phyloP scores from a whole-genome alignment of 78 protist species.

The Dictyostelium brefeldianum region DNA sequence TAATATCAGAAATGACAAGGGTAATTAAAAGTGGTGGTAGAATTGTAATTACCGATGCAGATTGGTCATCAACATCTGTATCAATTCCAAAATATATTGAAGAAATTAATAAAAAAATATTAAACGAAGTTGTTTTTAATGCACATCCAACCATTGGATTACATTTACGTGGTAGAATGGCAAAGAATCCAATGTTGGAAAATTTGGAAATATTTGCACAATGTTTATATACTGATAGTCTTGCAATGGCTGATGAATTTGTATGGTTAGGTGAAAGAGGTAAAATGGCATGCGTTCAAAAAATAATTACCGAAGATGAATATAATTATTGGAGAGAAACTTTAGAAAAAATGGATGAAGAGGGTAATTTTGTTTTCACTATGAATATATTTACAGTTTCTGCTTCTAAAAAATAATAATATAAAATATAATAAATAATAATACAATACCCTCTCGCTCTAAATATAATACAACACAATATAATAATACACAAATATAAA shows the following conservation, averaged over 20 bases:
- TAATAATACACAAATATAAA: too few relatives aligned
- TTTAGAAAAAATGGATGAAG: conserved; percentile 42
- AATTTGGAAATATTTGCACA: conserved; percentile 65
- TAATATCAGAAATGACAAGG: conserved; percentile 55
- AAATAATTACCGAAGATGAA: conserved; percentile 58
- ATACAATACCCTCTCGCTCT: too few relatives aligned
- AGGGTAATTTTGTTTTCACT: conserved; percentile 73
- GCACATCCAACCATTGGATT: conserved; percentile 47
- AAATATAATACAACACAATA: too few relatives aligned
- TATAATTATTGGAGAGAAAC: conserved; percentile 64
- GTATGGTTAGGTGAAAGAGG: conserved; percentile 77
- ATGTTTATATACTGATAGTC: conserved; percentile 61
- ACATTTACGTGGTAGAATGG: conserved; percentile 38
- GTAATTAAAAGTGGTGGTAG: conserved; percentile 67
- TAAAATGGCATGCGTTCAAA: conserved; percentile 63
- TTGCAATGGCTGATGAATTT: conserved; percentile 63
- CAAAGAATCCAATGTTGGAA: not conserved
- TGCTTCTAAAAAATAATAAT: conserved; percentile 49
- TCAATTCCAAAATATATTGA: conserved; percentile 48
- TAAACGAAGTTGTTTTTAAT: conserved; percentile 55
- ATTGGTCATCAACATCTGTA: conserved; percentile 53
- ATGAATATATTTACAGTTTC: conserved; percentile 67
- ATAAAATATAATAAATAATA: too few relatives aligned
- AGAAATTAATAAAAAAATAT: conserved; percentile 29
- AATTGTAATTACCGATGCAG: conserved; percentile 50